These are phyloP conservation scores for Dipodascus geniculatus DNA, from an alignment of 805 yeast genomes.

Conservation along the genomic window DNA sequence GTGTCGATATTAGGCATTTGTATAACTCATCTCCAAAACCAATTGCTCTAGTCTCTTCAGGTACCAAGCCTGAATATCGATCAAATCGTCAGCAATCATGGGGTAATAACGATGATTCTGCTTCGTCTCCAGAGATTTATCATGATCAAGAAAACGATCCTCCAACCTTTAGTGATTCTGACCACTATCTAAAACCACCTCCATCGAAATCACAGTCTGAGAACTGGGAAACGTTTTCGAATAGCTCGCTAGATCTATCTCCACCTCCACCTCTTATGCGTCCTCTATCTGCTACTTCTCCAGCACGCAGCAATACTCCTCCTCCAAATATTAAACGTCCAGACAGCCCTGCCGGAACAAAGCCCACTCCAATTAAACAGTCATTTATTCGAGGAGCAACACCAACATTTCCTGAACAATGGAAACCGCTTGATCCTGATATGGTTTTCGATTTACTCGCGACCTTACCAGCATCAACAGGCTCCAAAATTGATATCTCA, in stretches of 20 bases:
- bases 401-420: slow-evolving; percentile 2
- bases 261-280: background rate
- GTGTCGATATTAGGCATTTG: background rate
- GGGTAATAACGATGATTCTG: background rate
- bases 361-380: background rate
- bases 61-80: background rate
- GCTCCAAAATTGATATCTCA: slow-evolving; percentile 14
- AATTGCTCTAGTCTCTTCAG: background rate
- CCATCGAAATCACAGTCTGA: background rate
- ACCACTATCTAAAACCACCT: background rate
- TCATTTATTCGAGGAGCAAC: background rate
- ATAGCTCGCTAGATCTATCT: background rate
- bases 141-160: background rate
- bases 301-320: background rate
- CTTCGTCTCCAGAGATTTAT: background rate
- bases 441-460: slow-evolving; percentile 24
- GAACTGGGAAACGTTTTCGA: background rate
- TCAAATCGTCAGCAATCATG: background rate
- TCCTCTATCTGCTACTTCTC: background rate
- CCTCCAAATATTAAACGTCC: background rate
- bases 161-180: background rate
- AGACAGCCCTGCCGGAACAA: background rate
- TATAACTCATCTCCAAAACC: background rate
- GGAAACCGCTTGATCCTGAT: slow-evolving; percentile 22
- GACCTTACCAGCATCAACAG: slow-evolving; percentile 13